Conservation (phyloP, 192 early-diverging fungal genomes). For the Coemansia sp. region DNA sequence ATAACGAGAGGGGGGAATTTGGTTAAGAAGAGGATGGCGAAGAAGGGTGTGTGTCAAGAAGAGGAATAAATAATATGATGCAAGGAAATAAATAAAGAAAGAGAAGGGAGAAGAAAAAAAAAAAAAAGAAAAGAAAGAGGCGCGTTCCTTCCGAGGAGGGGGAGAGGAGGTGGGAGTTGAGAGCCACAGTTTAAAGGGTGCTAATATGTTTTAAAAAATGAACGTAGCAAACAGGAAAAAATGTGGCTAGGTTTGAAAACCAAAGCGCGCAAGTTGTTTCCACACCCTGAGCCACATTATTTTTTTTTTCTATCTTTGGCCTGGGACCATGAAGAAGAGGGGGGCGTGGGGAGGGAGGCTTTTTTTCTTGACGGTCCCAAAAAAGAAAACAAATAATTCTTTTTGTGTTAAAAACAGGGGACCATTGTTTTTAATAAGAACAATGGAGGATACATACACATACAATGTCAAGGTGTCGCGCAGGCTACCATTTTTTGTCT, state of each 20-base stretch:
- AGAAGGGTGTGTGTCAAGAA: background rate
- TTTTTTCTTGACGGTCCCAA: background rate
- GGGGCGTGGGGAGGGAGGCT: slow-evolving; percentile 9
- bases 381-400: background rate
- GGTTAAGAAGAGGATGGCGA: background rate
- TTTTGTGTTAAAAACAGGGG: background rate
- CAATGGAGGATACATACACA: background rate
- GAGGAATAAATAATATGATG: background rate
- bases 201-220: background rate
- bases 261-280: background rate
- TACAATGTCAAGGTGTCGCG: background rate
- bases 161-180: background rate
- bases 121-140: slow-evolving; percentile 5
- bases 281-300: background rate
- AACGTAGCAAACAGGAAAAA: slow-evolving; percentile 3
- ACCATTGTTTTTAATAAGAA: background rate
- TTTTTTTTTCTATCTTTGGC: background rate
- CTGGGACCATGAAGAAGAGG: background rate
- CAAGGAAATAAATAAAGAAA: background rate
- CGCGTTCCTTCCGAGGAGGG: background rate
- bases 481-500: background rate
- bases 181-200: slow-evolving; percentile 3
- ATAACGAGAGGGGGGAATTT: background rate
- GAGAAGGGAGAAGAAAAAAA: background rate
- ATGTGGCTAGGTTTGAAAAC: background rate